Conservation (phyloP, 345 rosid species). For the Orychophragmus violaceus region DNA sequence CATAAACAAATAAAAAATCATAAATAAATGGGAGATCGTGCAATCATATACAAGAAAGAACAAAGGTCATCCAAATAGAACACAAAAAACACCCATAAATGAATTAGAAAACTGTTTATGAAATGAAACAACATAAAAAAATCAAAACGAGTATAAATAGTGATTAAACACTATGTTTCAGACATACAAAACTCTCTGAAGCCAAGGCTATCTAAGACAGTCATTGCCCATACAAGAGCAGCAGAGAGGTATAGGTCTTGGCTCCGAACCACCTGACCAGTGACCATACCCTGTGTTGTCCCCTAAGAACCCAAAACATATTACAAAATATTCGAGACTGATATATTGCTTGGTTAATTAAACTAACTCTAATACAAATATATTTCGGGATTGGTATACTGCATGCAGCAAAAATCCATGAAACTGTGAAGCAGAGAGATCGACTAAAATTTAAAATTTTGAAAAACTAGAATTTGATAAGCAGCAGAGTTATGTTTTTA, state of each 20-base stretch:
- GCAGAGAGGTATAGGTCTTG: neutral
- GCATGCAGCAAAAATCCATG: neutral
- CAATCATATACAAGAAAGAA: too few relatives aligned
- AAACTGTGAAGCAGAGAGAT: slow-evolving; percentile 3
- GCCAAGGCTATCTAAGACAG: too few relatives aligned
- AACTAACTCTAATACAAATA: neutral
- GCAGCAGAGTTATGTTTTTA: neutral
- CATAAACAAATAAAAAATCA: too few relatives aligned
- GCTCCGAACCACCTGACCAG: neutral
- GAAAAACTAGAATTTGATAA: neutral
- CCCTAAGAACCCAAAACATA: neutral
- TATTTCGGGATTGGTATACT: neutral
- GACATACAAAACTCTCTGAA: too few relatives aligned
- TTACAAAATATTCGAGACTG: neutral
- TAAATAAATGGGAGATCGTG: too few relatives aligned
- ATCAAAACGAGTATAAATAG: too few relatives aligned
- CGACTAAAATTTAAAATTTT: neutral
- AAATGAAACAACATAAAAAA: too few relatives aligned
- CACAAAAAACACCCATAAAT: too few relatives aligned
- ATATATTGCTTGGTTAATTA: neutral
- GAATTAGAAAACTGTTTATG: too few relatives aligned
- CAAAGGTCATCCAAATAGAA: too few relatives aligned
- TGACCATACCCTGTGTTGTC: neutral
- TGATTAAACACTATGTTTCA: too few relatives aligned
- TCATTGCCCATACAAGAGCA: too few relatives aligned